Evolutionary conservation across 169 alveolate genomes (phyloP).

Genomic region (Plasmodium yoelii): DNA sequence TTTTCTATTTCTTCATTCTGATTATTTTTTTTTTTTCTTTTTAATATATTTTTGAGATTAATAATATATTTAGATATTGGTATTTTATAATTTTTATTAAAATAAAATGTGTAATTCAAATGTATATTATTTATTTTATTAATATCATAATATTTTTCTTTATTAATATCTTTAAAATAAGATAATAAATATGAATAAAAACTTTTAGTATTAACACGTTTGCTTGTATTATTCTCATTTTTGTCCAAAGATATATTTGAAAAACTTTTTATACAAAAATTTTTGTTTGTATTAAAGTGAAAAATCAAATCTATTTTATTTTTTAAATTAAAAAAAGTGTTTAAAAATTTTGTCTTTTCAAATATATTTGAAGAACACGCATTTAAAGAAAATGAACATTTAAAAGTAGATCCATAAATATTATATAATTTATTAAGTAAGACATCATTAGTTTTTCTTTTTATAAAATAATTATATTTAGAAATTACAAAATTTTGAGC

Average conservation of each 20-base stretch:
- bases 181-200: conserved; percentile 13
- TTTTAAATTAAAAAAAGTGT: conserved; percentile 45
- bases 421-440: conserved; percentile 44
- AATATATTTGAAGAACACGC: conserved; percentile 23
- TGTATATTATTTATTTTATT: conserved; percentile 39
- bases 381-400: conserved; percentile 47
- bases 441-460: conserved; percentile 10
- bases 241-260: neutral
- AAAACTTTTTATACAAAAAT: neutral
- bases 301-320: conserved; percentile 62
- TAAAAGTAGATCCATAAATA: conserved; percentile 43
- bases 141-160: neutral
- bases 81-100: conserved; percentile 46
- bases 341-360: conserved; percentile 45
- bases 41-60: conserved; percentile 12
- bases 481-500: conserved; percentile 1
- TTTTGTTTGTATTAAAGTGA: conserved; percentile 37
- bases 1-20: neutral
- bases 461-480: conserved; percentile 15
- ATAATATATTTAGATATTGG: conserved; percentile 6
- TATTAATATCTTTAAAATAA: conserved; percentile 39
- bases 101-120: conserved; percentile 47
- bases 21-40: neutral
- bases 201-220: neutral
- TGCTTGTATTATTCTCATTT: too few relatives aligned